Base-by-base conservation (phyloP, 2,329 filamentous ascomycete genomes). In the Claviceps sorghi region DNA sequence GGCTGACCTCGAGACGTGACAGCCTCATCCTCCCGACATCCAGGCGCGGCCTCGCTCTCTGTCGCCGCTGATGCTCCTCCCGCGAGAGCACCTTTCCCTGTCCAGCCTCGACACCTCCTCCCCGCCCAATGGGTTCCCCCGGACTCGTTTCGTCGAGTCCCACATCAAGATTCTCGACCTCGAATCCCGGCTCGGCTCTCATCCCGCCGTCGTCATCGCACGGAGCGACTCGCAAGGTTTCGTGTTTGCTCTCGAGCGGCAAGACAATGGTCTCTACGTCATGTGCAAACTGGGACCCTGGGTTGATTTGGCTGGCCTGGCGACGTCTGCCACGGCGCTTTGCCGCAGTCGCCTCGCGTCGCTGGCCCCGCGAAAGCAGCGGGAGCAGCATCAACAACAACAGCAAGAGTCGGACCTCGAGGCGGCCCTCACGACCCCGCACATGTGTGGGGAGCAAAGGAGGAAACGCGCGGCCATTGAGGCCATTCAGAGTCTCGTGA, bases 221-320 rank as follows among this genome's bases (percentile, higher is more conserved):
- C 72, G 78, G 53, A 72, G 77, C 45, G 78, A 83, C 44, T 69
- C 73, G 29, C 75, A 72, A 55, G 70, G 72, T 52, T 71, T 69
- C 38, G 56, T 78, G 0, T 84, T 80, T 62, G 82, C 76, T 13
- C 68, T 87, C n/a, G 86, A 90, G 67, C 74, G 79, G 26, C 79
- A 86, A 38, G 69, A 73, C 17, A 65, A 69, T 47, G 75, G 76
- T 1, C 69, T 84, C 3, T 90, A 86, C 63, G 77, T 79, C 11
- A 63, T 88, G 29, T 89, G 83, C 64, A 82, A 78, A 59, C 69
- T 93, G 44, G 83, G 79, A 2, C 65, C 70, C 21, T 87, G 84
- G 83, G 73, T 86, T 22, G 76, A 82, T 55, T 62, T 84, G 50
- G 72, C 75, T 38, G 67, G 72, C 7, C 68, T 89, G 30, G 67